Evolutionary conservation across 2,329 filamentous ascomycete species (phyloP), one percentile per base, ranked within the genome.

Genomic region (Xylaria sp.): DNA sequence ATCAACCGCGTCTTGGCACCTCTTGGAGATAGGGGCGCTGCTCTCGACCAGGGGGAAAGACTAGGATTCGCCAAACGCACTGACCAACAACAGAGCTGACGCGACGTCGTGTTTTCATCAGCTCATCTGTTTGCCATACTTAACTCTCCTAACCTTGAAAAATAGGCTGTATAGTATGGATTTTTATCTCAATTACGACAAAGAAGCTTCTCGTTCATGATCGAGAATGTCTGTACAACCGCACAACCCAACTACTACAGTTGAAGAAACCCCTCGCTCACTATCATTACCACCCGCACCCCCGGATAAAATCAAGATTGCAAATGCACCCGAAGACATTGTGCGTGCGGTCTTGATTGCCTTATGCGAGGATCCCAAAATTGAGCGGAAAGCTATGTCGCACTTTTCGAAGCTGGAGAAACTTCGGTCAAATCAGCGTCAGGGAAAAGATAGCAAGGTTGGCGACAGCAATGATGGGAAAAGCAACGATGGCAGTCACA

Each of bases 291-390:
- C 23, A n/a, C 15, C 56, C 2, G 39, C 55, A 28, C 55, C 39
- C 15, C 2, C 39, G 10, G 56, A 20, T 15, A 8, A 46, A 7
- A 9, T 32, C 15, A 54, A 48, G 23, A 56, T 68, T 23, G 37
- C 25, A 25, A 48, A 20, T 13, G 65, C 65, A 13, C 28, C 59
- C 1, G 54, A 54, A 25, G 54, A 68, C n/a, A 46, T 64, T 3
- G 37, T 68, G 46, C 65, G 65, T 15, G 60, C 52, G n/a, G 46
- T 68, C 15, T 59, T 68, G 23, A 37, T 58, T 13, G 65, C 65
- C 8, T 9, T 68, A 1, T 68, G 65, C n/a, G 46, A 63, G 7
- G 59, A 68, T 32, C 25, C 23, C 5, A 1, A 1, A 12, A 57
- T 56, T 32, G 39, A 66, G 50, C 9, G 8, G 23, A 62, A 61